phyloP scores from a whole-genome alignment of 441 rosid genomes.

The Mallotus repandus region DNA sequence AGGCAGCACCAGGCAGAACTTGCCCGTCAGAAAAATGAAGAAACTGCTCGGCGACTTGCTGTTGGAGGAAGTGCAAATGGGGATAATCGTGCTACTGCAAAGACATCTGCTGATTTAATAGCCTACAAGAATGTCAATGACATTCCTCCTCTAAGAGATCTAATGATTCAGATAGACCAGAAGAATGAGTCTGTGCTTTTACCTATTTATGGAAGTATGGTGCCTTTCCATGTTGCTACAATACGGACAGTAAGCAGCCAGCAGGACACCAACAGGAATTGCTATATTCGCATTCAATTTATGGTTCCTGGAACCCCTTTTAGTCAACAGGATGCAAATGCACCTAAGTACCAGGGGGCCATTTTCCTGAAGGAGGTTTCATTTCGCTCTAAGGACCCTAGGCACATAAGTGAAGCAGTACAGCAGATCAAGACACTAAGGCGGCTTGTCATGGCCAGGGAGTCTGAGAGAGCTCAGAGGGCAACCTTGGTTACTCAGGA shows the following conservation, averaged over 20 bases:
- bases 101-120: constrained; percentile 57
- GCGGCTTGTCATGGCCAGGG: constrained; percentile 69
- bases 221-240: constrained; percentile 67
- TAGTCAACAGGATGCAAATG: constrained; percentile 49
- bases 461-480: constrained; percentile 87
- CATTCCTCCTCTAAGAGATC: constrained; percentile 58
- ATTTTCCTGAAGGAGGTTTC: constrained; percentile 61
- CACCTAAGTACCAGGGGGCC: constrained; percentile 42
- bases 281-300: constrained; percentile 64
- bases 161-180: constrained; percentile 81
- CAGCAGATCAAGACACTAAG: constrained; percentile 62
- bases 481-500: constrained; percentile 89
- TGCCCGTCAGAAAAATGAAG: constrained; percentile 90
- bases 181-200: constrained; percentile 74
- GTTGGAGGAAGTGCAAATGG: constrained; percentile 56
- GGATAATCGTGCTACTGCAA: constrained; percentile 55
- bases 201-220: constrained; percentile 69
- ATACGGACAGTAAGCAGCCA: constrained; percentile 75
- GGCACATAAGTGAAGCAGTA: constrained; percentile 66
- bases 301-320: constrained; percentile 67
- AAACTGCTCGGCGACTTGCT: constrained; percentile 85
- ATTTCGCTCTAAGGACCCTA: constrained; percentile 64
- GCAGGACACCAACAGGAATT: constrained; percentile 67
- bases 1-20: constrained; percentile 96
- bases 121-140: constrained; percentile 87